A percentile compares a stretch with the other conserved stretches of the same genome.
These are phyloP conservation scores for Coemansia sp. DNA, from an alignment of 192 early-diverging fungal species.

Conservation along the genomic window DNA sequence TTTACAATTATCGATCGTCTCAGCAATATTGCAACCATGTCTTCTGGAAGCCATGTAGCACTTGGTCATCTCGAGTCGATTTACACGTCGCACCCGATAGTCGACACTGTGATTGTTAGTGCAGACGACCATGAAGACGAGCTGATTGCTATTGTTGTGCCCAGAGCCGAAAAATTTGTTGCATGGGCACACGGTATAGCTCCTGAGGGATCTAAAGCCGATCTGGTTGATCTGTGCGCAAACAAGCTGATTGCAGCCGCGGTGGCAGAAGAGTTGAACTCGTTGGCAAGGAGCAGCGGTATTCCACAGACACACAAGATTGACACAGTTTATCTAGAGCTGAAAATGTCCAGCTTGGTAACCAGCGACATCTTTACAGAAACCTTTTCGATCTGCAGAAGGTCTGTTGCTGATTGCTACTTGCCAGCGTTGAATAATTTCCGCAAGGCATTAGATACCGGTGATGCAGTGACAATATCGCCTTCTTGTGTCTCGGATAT, in stretches of 20 bases:
- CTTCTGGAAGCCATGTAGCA: conserved; percentile 80
- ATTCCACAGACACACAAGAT: conserved; percentile 59
- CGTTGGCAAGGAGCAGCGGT: conserved; percentile 58
- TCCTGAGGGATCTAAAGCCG: conserved; percentile 18
- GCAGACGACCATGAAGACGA: conserved; percentile 77
- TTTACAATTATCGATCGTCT: conserved; percentile 72
- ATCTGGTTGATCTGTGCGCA: conserved; percentile 57
- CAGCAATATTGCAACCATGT: conserved; percentile 73
- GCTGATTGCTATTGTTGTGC: conserved; percentile 81
- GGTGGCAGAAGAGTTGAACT: conserved; percentile 59
- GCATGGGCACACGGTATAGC: conserved; percentile 59
- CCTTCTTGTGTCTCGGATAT: background rate
- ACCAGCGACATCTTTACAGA: conserved; percentile 73
- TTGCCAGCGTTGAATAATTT: conserved; percentile 50
- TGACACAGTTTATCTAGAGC: conserved; percentile 65
- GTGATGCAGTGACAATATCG: conserved; percentile 28
- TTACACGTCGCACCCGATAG: conserved; percentile 63
- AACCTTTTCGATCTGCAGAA: conserved; percentile 79
- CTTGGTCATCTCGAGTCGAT: conserved; percentile 82
- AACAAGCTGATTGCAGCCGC: conserved; percentile 55
- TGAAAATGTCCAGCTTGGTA: conserved; percentile 66
- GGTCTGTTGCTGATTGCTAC: conserved; percentile 50
- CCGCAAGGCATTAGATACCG: conserved; percentile 54
- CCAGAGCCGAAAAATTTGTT: conserved; percentile 62
- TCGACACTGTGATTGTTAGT: conserved; percentile 53